Percentiles rank a stretch among this genome's conserved stretches.
Evolutionary conservation across 1,284 basidiomycete genomes (phyloP).

Genomic region (Ustilago cynodontis): DNA sequence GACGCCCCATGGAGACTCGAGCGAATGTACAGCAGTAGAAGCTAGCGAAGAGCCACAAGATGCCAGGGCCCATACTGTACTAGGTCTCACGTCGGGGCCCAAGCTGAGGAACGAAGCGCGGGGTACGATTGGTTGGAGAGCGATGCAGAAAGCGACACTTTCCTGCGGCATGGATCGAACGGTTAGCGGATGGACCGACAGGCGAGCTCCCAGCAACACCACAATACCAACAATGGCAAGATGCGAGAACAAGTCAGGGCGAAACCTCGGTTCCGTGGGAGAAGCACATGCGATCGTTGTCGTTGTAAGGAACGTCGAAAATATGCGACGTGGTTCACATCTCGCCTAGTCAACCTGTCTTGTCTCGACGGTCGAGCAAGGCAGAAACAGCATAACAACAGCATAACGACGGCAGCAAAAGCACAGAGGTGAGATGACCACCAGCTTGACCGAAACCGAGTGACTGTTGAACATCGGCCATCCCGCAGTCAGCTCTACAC

Average conservation of each 20-base stretch:
- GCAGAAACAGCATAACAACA: no score
- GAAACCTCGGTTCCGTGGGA: slow-evolving; percentile 11
- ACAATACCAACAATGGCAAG: neutral
- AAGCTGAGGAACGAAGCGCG: slow-evolving; percentile 1
- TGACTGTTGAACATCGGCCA: slow-evolving; percentile 1
- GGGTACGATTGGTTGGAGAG: slow-evolving; percentile 13
- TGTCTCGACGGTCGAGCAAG: no score
- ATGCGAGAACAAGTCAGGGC: neutral
- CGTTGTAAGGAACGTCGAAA: slow-evolving; percentile 20
- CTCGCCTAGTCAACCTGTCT: slow-evolving; percentile 6
- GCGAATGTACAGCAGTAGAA: no score
- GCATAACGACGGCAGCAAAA: no score
- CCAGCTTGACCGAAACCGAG: neutral
- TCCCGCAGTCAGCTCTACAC: neutral
- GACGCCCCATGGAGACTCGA: slow-evolving; percentile 20
- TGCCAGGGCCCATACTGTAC: slow-evolving; percentile 6
- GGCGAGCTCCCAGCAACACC: neutral
- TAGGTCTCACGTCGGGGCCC: slow-evolving; percentile 9
- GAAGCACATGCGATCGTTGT: slow-evolving; percentile 5
- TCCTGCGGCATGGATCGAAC: neutral
- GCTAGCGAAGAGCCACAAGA: slow-evolving; percentile 7
- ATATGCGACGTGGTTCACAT: slow-evolving; percentile 15
- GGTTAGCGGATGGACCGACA: neutral
- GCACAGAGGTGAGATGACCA: neutral
- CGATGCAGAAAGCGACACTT: neutral